A percentile compares a stretch with the other conserved stretches of the same genome.
These are phyloP conservation scores for Thermomyces lanuginosus DNA, from an alignment of 2,329 filamentous ascomycete species.

Conservation along the genomic window DNA sequence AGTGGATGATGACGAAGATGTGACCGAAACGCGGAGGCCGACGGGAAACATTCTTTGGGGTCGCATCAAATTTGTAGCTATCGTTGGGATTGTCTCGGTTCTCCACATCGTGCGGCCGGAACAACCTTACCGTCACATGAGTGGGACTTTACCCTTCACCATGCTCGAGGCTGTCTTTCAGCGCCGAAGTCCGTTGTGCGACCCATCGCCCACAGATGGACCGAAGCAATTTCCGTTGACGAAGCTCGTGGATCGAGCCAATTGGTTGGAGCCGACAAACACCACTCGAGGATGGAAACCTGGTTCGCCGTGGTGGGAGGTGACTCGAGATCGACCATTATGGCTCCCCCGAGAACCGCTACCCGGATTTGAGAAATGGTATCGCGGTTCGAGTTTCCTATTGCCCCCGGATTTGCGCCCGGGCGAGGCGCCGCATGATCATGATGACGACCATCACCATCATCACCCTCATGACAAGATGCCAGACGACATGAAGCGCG, in stretches of 20 bases:
- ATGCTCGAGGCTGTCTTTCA: slow-evolving; percentile 14
- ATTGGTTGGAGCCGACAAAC: neutral
- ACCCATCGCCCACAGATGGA: neutral
- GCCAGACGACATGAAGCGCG: neutral
- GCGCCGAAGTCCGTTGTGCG: slow-evolving; percentile 5
- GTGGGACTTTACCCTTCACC: slow-evolving; percentile 19
- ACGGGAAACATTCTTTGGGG: slow-evolving; percentile 6
- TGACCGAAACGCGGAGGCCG: too few relatives aligned
- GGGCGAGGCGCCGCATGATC: too few relatives aligned
- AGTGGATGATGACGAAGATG: slow-evolving; percentile 6
- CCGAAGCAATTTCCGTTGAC: neutral
- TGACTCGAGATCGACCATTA: neutral
- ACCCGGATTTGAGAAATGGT: neutral
- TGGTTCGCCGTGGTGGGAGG: neutral
- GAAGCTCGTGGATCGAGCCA: neutral
- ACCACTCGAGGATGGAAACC: slow-evolving; percentile 1
- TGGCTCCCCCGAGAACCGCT: neutral
- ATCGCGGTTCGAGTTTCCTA: neutral
- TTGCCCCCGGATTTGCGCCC: neutral
- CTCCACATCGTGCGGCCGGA: slow-evolving; percentile 15
- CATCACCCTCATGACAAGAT: neutral
- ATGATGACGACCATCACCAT: too few relatives aligned
- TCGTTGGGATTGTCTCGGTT: slow-evolving; percentile 3
- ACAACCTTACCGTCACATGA: slow-evolving; percentile 23
- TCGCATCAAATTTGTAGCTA: neutral